Evolutionary conservation across 495 filamentous ascomycete genomes (phyloP), one percentile per base, ranked within the genome.

Genomic region (Chaetomium cochliodes): DNA sequence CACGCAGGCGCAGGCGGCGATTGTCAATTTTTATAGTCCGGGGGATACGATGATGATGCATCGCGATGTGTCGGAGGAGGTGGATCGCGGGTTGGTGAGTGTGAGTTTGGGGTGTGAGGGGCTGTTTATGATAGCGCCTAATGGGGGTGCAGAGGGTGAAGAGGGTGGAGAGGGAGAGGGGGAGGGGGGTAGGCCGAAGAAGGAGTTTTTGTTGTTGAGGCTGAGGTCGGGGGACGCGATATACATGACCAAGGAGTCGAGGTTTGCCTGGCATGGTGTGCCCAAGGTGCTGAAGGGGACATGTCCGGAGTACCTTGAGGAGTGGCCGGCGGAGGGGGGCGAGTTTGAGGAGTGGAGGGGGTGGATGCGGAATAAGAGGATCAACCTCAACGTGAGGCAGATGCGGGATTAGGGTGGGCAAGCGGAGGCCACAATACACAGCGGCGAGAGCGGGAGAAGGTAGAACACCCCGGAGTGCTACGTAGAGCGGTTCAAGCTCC

Each of bases 251-350:
- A 85, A 89, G 42, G 81, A 85, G 58, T 86, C 89, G 11, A 78
- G 93, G 55, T 93, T 90, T 76, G 94, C 93, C 15, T 97, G 93
- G 94, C 93, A 97, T 79, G 92, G 90, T 5, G 93, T 97, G 15
- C 92, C 93, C 5, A 90, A 89, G 69, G 86, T 96, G 28, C 54
- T 96, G 25, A 82, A 85, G 26, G 83, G 78, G 20, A 96, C 89
- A 0, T 97, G 92, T 77, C 93, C 93, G 0, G 76, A 74, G 2
- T 90, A 84, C 77, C 72, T 98, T 58, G 79, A 81, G 63, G 77
- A 88, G 52, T 97, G 93, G 92, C 94, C 93, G 22, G 86, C 81
- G 2, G 76, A 76, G 42, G 76, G 73, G 4, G 74, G 76, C 4
- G 71, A 74, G 54, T 90, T 83, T 67, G 76, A 84, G 62, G 77